These are phyloP conservation scores for thale cress (Arabidopsis thaliana) DNA, from an alignment of 345 rosid species.

Conservation along the genomic window DNA sequence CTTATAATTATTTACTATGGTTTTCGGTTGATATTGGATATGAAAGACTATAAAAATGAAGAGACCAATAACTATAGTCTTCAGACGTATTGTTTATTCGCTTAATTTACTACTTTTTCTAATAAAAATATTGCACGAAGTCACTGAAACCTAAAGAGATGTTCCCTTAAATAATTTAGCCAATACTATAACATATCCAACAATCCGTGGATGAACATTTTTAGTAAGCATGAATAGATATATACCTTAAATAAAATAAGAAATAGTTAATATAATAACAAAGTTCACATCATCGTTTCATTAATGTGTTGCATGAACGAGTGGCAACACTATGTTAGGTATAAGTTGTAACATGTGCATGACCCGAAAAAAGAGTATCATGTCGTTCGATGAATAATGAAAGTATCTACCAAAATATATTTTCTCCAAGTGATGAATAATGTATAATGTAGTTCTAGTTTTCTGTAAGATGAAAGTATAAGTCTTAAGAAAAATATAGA, in stretches of 20 bases:
- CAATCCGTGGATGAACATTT: constrained; percentile 3
- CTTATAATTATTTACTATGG: background rate
- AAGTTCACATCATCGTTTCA: constrained; percentile 24
- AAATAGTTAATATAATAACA: constrained; percentile 4
- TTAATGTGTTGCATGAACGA: constrained; percentile 22
- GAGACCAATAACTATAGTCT: background rate
- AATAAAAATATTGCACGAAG: background rate
- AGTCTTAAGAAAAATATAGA: background rate
- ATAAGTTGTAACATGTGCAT: constrained; percentile 32
- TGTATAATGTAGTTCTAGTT: background rate
- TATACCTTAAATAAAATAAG: constrained; percentile 17
- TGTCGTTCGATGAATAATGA: constrained; percentile 30
- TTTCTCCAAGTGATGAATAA: background rate
- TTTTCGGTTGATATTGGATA: background rate
- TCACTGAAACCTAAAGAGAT: constrained; percentile 22
- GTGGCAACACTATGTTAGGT: constrained; percentile 31
- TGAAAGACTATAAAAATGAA: background rate
- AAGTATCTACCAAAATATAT: background rate
- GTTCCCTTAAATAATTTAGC: constrained; percentile 6
- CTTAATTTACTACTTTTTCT: background rate
- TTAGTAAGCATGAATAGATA: constrained; percentile 5
- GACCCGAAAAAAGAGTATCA: constrained; percentile 32
- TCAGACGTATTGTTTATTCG: constrained; percentile 16
- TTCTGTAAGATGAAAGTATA: constrained; percentile 1
- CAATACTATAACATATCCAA: constrained; percentile 20